phyloP scores from a whole-genome alignment of 139 green algal genomes.

The Volvox reticuliferus region DNA sequence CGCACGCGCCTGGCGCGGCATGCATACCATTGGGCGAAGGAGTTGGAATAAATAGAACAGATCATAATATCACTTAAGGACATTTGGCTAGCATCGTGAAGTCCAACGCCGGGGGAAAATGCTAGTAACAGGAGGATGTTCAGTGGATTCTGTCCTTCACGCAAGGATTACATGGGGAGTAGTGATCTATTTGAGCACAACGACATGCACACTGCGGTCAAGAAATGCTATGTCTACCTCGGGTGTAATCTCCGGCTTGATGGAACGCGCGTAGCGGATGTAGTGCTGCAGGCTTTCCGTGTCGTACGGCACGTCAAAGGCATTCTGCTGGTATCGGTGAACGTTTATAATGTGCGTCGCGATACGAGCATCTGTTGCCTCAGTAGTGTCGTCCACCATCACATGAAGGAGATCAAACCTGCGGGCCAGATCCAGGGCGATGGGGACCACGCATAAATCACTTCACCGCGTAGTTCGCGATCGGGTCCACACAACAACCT shows the following conservation, averaged over 20 bases:
- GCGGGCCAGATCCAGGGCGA: conserved; percentile 19
- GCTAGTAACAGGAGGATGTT: too few species aligned
- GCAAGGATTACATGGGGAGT: too few species aligned
- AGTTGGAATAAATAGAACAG: neutral
- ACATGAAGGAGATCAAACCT: conserved; percentile 97
- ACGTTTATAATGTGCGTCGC: conserved; percentile 87
- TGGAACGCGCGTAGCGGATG: conserved; percentile 93
- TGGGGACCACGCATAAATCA: neutral
- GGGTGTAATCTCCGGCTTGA: conserved; percentile 83
- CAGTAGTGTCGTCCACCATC: conserved; percentile 94
- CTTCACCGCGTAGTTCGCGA: too few species aligned
- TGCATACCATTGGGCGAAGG: neutral
- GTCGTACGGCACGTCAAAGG: conserved; percentile 82
- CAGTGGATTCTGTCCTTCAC: too few species aligned
- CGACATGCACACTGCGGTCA: too few species aligned
- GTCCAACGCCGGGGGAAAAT: too few species aligned
- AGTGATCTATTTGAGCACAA: too few species aligned
- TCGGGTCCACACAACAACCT: too few species aligned
- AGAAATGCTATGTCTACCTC: conserved; percentile 51
- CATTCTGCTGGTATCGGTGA: conserved; percentile 68
- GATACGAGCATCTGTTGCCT: conserved; percentile 81
- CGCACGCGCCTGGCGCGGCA: conserved; percentile 64
- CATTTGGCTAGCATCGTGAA: too few species aligned
- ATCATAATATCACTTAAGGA: too few species aligned
- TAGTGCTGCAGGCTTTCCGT: conserved; percentile 94